Conservation (phyloP, 768 basidiomycete species). For the Lanmaoa rubissima region DNA sequence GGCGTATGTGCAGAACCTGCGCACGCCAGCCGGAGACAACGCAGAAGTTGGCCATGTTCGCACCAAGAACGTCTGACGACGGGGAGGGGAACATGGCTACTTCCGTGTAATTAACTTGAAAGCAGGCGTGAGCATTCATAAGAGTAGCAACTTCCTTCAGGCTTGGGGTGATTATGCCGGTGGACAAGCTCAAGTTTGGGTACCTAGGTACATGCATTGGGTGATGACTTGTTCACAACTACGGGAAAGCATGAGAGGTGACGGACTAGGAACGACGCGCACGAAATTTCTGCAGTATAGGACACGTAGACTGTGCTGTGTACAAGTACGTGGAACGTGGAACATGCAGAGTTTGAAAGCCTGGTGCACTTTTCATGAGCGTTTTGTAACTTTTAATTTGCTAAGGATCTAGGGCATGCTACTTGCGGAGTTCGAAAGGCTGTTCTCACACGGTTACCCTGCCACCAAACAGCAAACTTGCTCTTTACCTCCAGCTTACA, state of each 20-base stretch:
- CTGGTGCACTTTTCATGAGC: neutral
- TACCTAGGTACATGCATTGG: neutral
- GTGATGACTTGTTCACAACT: neutral
- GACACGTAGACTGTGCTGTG: constrained; percentile 19
- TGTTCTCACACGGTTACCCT: constrained; percentile 29
- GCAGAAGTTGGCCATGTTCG: neutral
- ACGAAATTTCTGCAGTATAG: constrained; percentile 4
- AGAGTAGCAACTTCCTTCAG: neutral
- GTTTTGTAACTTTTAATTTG: neutral
- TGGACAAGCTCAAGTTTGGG: neutral
- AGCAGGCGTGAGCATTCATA: neutral
- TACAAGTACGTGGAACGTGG: constrained; percentile 9
- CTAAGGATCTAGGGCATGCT: constrained; percentile 5
- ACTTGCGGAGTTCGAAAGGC: constrained; percentile 36
- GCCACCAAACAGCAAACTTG: constrained; percentile 34
- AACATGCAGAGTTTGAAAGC: neutral
- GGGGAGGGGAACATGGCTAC: neutral
- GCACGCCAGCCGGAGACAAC: neutral
- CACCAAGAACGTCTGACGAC: neutral
- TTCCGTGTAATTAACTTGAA: neutral
- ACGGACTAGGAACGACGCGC: neutral
- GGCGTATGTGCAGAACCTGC: neutral
- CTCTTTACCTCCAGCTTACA: constrained; percentile 29
- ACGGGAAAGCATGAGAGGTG: neutral
- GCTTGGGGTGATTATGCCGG: neutral